These are phyloP conservation scores for Yamadazyma sp. DNA, from an alignment of 1,139 yeast species.

Conservation along the genomic window DNA sequence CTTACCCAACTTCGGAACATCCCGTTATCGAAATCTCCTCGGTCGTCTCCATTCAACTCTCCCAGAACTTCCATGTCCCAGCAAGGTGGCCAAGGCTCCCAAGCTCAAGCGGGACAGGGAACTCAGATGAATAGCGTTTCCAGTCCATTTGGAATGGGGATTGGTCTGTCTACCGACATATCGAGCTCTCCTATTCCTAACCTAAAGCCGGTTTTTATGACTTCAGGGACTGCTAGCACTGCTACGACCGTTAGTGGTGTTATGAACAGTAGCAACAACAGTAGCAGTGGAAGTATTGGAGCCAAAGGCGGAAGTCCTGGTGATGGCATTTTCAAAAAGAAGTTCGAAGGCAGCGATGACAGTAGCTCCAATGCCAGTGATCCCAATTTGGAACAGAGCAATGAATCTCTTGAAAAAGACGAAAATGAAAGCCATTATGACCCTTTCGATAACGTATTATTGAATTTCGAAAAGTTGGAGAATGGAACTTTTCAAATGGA, in stretches of 20 bases:
- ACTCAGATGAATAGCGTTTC: not conserved
- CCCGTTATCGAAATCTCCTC: slow-evolving; percentile 37
- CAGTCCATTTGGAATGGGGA: slow-evolving; percentile 7
- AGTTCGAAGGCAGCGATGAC: slow-evolving; percentile 1
- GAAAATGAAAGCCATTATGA: not conserved
- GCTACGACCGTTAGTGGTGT: not conserved
- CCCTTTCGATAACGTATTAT: slow-evolving; percentile 29
- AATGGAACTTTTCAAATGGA: slow-evolving; percentile 44
- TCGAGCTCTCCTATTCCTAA: slow-evolving; percentile 22
- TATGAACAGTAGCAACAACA: not conserved
- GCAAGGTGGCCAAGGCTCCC: slow-evolving; percentile 21
- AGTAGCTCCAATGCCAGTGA: not conserved
- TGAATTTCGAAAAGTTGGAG: slow-evolving; percentile 39
- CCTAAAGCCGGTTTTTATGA: slow-evolving; percentile 16
- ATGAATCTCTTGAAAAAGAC: not conserved
- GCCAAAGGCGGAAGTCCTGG: slow-evolving; percentile 1
- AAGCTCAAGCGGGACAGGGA: no score
- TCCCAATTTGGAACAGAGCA: not conserved
- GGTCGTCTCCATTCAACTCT: slow-evolving; percentile 46
- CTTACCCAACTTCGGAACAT: slow-evolving; percentile 44
- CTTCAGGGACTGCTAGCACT: not conserved
- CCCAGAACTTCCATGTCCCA: slow-evolving; percentile 48
- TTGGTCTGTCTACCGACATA: slow-evolving; percentile 17
- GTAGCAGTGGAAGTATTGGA: not conserved
- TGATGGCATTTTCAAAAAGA: slow-evolving; percentile 1